phyloP scores from a whole-genome alignment of 208 protist species.

The Herpetomonas samuelpessoai region DNA sequence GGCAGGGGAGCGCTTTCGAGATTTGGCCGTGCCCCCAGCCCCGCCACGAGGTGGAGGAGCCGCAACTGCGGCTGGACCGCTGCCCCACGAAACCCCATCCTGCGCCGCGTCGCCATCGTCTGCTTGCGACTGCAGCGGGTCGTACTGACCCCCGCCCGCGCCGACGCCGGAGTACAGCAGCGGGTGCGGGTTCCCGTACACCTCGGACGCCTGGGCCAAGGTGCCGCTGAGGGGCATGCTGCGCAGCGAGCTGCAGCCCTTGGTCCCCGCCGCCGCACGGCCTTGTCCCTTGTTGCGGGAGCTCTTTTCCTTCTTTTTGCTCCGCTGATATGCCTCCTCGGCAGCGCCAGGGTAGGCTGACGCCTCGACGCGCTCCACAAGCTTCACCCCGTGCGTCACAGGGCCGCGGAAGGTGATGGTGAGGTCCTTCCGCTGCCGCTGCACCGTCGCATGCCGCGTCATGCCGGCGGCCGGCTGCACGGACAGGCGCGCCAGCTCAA shows the following conservation, averaged over 20 bases:
- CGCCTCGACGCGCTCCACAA: slow-evolving; percentile 60
- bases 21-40: no score
- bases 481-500: slow-evolving; percentile 37
- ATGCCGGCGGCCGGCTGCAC: slow-evolving; percentile 34
- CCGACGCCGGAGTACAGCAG: slow-evolving; percentile 60
- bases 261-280: no score
- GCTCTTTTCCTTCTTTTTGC: slow-evolving; percentile 9
- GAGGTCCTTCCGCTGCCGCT: slow-evolving; percentile 58
- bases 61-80: no score
- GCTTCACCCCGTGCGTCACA: slow-evolving; percentile 57
- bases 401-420: slow-evolving; percentile 85
- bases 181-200: slow-evolving; percentile 81
- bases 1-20: no score
- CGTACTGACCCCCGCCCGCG: slow-evolving; percentile 11
- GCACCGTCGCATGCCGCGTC: slow-evolving; percentile 42
- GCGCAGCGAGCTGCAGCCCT: slow-evolving; percentile 26
- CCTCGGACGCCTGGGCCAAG: slow-evolving; percentile 42
- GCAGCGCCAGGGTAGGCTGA: slow-evolving; percentile 64
- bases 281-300: slow-evolving; percentile 6
- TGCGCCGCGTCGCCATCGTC: slow-evolving; percentile 7
- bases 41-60: no score
- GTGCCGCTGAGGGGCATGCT: slow-evolving; percentile 57
- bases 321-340: slow-evolving; percentile 35
- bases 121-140: slow-evolving; percentile 1
- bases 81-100: no score